Base-by-base conservation (phyloP, 495 filamentous ascomycete genomes). In the Aspergillus haitiensis region DNA sequence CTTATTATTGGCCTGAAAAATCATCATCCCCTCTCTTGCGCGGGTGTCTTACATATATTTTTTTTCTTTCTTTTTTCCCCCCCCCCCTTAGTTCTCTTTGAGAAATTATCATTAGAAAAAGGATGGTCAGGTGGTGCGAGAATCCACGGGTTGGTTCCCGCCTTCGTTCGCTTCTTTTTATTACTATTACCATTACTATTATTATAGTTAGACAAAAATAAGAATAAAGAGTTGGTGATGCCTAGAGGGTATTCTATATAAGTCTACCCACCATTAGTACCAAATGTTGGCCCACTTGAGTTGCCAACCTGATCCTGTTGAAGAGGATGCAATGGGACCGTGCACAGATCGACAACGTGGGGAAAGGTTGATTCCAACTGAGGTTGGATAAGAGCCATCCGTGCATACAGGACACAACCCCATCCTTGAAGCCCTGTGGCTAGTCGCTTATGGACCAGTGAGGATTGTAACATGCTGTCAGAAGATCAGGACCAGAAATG, bases 341-440 rank as follows among this genome's bases (percentile, higher is more conserved):
- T 62, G 59, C 63, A 59, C 46, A 33, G 59, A 65, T 65, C 56
- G 52, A 55, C 60, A 58, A 33, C 39, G 33, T 51, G 47, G 44
- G 52, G 52, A 51, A 27, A 44, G 33, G 56, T 16, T 16, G 39
- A 53, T 61, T 58, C 35, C 40, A 51, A 15, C 36, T 44, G 18
- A 59, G 44, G 4, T 46, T 53, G 31, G 48, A 52, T 52, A 52
- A 36, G 46, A 36, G 39, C 10, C 40, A 36, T 36, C 44, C 44
- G 35, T 56, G 54, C 16, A 36, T 35, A 13, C 36, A 6, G n/a
- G 21, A 51, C 46, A 59, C 48, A 35, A 8, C 31, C 21, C 54
- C 13, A 48, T 48, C 13, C 34, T 21, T 16, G n/a, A 54, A 54
- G 34, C 18, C 32, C 44, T 37, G 15, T 62, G 47, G 54, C 55